Evolutionary conservation across 345 rosid species (phyloP), one percentile per base, ranked within the genome.

Genomic region (Murraya koenigii): DNA sequence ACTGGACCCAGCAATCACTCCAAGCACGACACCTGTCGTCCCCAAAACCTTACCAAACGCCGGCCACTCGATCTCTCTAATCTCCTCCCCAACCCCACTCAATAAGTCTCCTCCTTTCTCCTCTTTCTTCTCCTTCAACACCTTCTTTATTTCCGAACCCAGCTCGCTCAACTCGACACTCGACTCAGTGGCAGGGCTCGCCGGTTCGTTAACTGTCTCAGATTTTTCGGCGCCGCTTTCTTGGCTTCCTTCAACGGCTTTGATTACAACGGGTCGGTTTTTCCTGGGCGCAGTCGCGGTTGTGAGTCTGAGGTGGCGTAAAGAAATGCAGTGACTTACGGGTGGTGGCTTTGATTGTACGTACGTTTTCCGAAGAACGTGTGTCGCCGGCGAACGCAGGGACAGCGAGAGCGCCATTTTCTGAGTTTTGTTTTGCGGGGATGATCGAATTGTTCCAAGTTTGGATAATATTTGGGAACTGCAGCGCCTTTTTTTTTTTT

Each of bases 1-100:
- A 20, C 97, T 94, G 0, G 99, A 96, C n/a, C 97, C 99, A 8
- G 93, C 94, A 35, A 96, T 94, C 0, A 96, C 94, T 4, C 95
- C 99, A 22, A 96, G 87, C 75, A 93, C 99, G 5, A 93, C 95
- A 5, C 98, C 92, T 4, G 99, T 96, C 0, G 88, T 92, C 5
- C 97, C 97, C 75, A 96, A 39, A 2, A 93, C 97, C 82, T 90
- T 92, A 54, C 90, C 95, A 80, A 96, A 92, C 63, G 87, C 88
- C 2, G 97, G 99, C 99, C 99, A 93, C 81, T 96, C 99, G 17
- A 93, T 96, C 89, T 93, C 93, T 76, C 76, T 81, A 17, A 92
- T 84, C 89, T 96, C 99, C 82, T 89, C 98, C 59, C 78, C 92
- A 8, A 96, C 99, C 28, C 99, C 97, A 75, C 91, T 85, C 79